Conservation (phyloP, 192 early-diverging fungal genomes). For the Coemansia umbellata region DNA sequence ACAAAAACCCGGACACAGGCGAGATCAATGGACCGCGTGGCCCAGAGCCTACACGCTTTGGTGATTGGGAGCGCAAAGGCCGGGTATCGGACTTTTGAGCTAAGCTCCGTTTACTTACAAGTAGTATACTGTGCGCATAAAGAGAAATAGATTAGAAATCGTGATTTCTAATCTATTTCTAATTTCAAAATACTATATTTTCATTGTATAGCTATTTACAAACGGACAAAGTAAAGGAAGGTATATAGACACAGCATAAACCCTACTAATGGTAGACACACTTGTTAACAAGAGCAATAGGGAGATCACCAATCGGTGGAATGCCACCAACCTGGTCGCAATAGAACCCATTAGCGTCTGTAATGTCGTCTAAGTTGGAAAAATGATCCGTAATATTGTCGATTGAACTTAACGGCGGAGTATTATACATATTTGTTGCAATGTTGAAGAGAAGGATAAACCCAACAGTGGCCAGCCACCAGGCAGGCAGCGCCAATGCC, state of each 20-base stretch:
- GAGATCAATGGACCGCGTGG: conserved; percentile 74
- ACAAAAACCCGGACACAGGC: conserved; percentile 65
- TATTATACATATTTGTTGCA: conserved; percentile 74
- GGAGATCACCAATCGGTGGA: conserved; percentile 39
- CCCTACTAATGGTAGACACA: conserved; percentile 60
- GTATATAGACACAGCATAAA: too few species aligned
- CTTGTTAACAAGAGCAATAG: conserved; percentile 67
- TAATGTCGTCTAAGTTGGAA: conserved; percentile 15
- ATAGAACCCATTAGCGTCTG: conserved; percentile 15
- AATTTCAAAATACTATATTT: too few species aligned
- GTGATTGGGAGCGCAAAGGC: conserved; percentile 80
- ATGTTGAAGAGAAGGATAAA: conserved; percentile 74
- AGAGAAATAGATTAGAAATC: too few species aligned
- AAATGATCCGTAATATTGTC: conserved; percentile 68
- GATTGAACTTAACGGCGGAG: conserved; percentile 68
- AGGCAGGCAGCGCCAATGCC: conserved; percentile 78
- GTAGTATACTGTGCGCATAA: too few species aligned
- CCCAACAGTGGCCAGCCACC: conserved; percentile 67
- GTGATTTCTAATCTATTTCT: too few species aligned
- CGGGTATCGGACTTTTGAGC: conserved; percentile 69
- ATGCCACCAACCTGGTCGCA: conserved; percentile 44
- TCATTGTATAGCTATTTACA: too few species aligned
- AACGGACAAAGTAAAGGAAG: too few species aligned
- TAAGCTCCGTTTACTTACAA: too few species aligned
- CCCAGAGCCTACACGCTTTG: conserved; percentile 75